Conservation (phyloP, 2,329 filamentous ascomycete genomes). For the Alternaria alternata region DNA sequence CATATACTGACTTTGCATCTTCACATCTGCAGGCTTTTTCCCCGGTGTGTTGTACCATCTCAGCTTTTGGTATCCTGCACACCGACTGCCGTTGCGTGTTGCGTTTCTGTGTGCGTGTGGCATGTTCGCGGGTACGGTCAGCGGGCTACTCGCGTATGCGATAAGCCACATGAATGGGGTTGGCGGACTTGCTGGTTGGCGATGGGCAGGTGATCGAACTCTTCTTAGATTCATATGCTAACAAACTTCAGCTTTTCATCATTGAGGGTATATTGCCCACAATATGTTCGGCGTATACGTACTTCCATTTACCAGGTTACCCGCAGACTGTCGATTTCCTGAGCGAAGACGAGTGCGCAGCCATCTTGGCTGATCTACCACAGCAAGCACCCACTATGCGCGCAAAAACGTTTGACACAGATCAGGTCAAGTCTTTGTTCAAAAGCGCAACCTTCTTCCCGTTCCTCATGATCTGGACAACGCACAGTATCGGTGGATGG, state of each 20-base stretch:
- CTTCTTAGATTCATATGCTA: neutral
- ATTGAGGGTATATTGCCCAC: constrained; percentile 33
- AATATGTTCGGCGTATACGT: constrained; percentile 24
- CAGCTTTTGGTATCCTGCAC: constrained; percentile 67
- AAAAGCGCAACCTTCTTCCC: constrained; percentile 29
- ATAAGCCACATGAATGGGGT: constrained; percentile 68
- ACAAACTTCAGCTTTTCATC: constrained; percentile 28
- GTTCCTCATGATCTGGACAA: constrained; percentile 37
- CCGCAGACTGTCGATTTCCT: constrained; percentile 29
- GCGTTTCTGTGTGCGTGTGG: constrained; percentile 66
- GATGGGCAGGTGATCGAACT: constrained; percentile 32
- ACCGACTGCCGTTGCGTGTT: constrained; percentile 63
- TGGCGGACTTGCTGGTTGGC: constrained; percentile 49
- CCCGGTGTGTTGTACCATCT: neutral
- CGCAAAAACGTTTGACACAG: constrained; percentile 33
- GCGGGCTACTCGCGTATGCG: constrained; percentile 63
- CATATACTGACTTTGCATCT: too few species aligned
- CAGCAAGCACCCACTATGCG: constrained; percentile 32
- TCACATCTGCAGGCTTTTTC: neutral
- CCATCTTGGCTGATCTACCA: constrained; percentile 27
- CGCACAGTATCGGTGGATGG: constrained; percentile 34
- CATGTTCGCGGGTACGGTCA: constrained; percentile 65
- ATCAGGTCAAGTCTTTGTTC: constrained; percentile 27
- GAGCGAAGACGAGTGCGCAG: constrained; percentile 24
- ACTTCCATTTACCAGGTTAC: constrained; percentile 33